Evolutionary conservation across 2,329 filamentous ascomycete genomes (phyloP).

Genomic region (Myotisia sp.): DNA sequence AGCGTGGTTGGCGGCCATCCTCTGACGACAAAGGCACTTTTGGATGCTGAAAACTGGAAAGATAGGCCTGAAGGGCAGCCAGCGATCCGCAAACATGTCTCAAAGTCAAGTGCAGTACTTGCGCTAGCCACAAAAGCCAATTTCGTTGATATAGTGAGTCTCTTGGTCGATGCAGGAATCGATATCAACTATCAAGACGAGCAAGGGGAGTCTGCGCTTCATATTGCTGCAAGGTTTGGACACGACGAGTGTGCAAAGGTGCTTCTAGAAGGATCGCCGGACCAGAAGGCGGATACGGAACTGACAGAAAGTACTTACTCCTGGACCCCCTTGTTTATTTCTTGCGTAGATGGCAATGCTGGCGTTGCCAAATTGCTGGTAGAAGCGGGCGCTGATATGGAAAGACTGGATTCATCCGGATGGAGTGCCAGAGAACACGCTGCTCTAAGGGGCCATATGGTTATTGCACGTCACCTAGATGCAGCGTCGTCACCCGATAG

Average conservation of each 20-base stretch:
- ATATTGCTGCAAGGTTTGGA: constrained; percentile 80
- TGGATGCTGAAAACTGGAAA: constrained; percentile 67
- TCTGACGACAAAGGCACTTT: constrained; percentile 64
- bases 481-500: constrained; percentile 30
- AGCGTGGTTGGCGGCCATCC: constrained; percentile 85
- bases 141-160: constrained; percentile 66
- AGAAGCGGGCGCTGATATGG: constrained; percentile 60
- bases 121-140: constrained; percentile 80
- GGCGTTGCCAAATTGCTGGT: constrained; percentile 63
- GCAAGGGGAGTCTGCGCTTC: constrained; percentile 78
- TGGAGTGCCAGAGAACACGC: constrained; percentile 94
- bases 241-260: constrained; percentile 66
- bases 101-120: constrained; percentile 75
- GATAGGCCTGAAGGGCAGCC: constrained; percentile 48
- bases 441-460: constrained; percentile 72
- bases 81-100: constrained; percentile 52
- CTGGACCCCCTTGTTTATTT: constrained; percentile 92
- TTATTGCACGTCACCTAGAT: constrained; percentile 57
- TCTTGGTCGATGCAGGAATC: constrained; percentile 78
- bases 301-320: constrained; percentile 69
- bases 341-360: constrained; percentile 75
- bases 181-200: constrained; percentile 89
- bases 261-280: constrained; percentile 53
- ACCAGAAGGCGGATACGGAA: constrained; percentile 63
- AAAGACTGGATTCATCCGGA: constrained; percentile 66